Evolutionary conservation across 2,329 filamentous ascomycete genomes (phyloP).

Genomic region (Chaetomium sp.): DNA sequence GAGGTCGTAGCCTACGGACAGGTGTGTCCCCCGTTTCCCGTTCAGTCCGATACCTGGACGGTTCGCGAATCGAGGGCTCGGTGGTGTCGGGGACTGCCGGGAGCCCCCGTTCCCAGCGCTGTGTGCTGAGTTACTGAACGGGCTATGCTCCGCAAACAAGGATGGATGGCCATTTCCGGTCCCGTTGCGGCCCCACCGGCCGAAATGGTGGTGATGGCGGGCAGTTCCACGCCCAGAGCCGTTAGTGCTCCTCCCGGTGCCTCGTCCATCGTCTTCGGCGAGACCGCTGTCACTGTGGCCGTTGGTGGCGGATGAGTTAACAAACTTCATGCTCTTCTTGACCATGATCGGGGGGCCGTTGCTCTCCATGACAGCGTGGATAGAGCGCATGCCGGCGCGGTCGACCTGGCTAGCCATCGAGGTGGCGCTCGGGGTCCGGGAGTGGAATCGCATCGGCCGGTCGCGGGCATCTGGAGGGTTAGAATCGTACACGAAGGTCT

Average conservation of each 20-base stretch:
- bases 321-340: conserved; percentile 96
- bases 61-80: conserved; percentile 57
- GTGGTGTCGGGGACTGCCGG: conserved; percentile 60
- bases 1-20: conserved; percentile 65
- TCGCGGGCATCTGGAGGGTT: conserved; percentile 70
- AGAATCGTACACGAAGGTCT: conserved; percentile 98
- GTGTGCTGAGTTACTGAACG: conserved; percentile 51
- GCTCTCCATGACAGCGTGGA: conserved; percentile 60
- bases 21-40: conserved; percentile 51
- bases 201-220: conserved; percentile 67
- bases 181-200: conserved; percentile 66
- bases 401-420: conserved; percentile 71
- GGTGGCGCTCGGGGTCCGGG: conserved; percentile 87
- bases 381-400: conserved; percentile 52
- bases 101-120: conserved; percentile 46
- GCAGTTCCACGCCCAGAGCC: conserved; percentile 60
- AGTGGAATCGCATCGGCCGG: conserved; percentile 73
- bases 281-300: conserved; percentile 43
- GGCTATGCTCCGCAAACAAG: conserved; percentile 69
- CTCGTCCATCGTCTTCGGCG: conserved; percentile 62
- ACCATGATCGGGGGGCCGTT: conserved; percentile 47
- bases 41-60: conserved; percentile 21
- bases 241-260: conserved; percentile 52
- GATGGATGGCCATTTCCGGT: conserved; percentile 62
- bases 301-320: conserved; percentile 66